phyloP scores from a whole-genome alignment of 805 yeast genomes.

The Starmerella kuoi region DNA sequence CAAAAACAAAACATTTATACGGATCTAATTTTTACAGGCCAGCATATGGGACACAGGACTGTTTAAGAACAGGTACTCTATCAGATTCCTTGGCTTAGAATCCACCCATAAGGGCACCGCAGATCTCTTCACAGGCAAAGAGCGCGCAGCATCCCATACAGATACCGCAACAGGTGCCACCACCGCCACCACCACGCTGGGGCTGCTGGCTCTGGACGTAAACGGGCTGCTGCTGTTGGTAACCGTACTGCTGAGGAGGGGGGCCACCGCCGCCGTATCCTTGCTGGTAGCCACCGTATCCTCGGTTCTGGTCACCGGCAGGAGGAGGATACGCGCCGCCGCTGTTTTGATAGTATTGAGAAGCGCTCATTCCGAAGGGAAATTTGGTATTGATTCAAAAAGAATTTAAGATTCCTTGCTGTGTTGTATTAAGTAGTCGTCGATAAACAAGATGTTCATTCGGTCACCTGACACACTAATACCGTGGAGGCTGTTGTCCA shows the following conservation, averaged over 20 bases:
- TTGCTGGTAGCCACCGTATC: conserved; percentile 24
- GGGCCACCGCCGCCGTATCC: conserved; percentile 20
- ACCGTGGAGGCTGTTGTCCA: too few relatives aligned
- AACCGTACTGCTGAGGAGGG: conserved; percentile 22
- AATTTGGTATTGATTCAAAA: too few relatives aligned
- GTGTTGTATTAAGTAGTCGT: too few relatives aligned
- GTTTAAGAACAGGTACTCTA: too few relatives aligned
- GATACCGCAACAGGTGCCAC: conserved; percentile 23
- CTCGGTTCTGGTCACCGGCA: conserved; percentile 10
- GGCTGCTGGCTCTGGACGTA: conserved; percentile 28
- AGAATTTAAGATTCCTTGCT: too few relatives aligned
- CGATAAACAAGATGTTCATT: too few relatives aligned
- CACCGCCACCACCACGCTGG: conserved; percentile 21
- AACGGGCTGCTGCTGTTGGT: conserved; percentile 29
- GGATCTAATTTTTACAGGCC: too few relatives aligned
- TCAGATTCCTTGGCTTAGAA: too few relatives aligned
- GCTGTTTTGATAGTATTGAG: conserved; percentile 17
- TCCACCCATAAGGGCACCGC: conserved; percentile 7
- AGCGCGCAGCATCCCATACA: conserved; percentile 22
- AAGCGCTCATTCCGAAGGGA: conserved; percentile 18
- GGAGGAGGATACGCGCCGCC: conserved; percentile 12
- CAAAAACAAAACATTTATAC: too few relatives aligned
- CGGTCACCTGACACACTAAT: too few relatives aligned
- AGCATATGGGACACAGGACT: too few relatives aligned
- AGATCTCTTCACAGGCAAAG: conserved; percentile 21